phyloP scores from a whole-genome alignment of 352 stramenopile species.

The Phytophthora podocarpi region DNA sequence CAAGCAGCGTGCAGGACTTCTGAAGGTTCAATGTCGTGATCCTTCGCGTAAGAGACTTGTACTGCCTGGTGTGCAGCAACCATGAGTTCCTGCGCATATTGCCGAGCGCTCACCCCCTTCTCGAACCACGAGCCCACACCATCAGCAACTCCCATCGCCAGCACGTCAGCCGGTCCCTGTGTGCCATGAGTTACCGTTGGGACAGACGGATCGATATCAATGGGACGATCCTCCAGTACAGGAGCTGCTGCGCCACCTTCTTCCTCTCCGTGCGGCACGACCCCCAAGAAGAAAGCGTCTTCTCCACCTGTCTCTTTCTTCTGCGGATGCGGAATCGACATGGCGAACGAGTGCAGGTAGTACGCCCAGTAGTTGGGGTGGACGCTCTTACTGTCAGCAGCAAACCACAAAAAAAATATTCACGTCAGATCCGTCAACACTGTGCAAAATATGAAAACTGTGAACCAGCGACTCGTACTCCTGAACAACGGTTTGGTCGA shows the following conservation, averaged over 20 bases:
- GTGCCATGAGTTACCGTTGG: conserved; percentile 38
- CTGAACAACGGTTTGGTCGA: conserved; percentile 46
- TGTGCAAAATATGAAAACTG: neutral
- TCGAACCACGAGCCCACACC: conserved; percentile 96
- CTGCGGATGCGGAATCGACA: conserved; percentile 79
- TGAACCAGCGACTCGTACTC: conserved; percentile 28
- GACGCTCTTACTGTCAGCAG: conserved; percentile 25
- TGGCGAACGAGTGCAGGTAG: conserved; percentile 72
- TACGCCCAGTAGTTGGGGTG: conserved; percentile 57
- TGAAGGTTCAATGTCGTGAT: conserved; percentile 61
- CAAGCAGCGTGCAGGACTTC: conserved; percentile 77
- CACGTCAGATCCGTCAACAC: conserved; percentile 2
- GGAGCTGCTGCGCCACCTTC: conserved; percentile 42
- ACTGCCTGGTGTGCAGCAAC: conserved; percentile 67
- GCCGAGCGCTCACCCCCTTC: conserved; percentile 86
- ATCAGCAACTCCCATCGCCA: conserved; percentile 95
- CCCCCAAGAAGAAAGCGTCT: conserved; percentile 94
- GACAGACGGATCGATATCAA: conserved; percentile 29
- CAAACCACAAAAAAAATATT: conserved; percentile 2
- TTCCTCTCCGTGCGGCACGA: conserved; percentile 46
- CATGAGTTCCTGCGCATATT: conserved; percentile 84
- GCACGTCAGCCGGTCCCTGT: conserved; percentile 72
- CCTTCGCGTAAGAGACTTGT: conserved; percentile 61
- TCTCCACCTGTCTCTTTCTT: conserved; percentile 85
- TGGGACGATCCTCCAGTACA: conserved; percentile 18